Percentiles rank a stretch among this genome's conserved stretches.
These are phyloP conservation scores for Rachicladosporium sp. DNA, from an alignment of 2,329 filamentous ascomycete species.

Conservation along the genomic window DNA sequence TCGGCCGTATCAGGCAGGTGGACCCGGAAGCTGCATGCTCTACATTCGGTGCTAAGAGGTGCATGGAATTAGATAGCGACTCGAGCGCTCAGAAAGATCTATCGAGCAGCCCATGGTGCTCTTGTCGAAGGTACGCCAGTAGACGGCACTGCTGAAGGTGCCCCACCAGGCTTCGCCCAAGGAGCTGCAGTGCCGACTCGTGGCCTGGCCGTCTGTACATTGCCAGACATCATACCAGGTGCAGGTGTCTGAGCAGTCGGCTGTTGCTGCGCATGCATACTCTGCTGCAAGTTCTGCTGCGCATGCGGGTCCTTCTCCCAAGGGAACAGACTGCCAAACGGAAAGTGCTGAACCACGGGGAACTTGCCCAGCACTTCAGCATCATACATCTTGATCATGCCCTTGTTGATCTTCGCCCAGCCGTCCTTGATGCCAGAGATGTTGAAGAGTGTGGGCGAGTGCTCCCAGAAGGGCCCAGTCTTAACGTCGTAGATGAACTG, in stretches of 20 bases:
- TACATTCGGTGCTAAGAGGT: no score
- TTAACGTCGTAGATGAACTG: conserved; percentile 98
- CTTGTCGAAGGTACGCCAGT: conserved; percentile 18
- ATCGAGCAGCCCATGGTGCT: conserved; percentile 15
- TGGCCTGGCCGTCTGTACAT: no score
- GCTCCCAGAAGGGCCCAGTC: conserved; percentile 84
- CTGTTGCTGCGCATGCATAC: conserved; percentile 20
- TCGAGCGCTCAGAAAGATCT: no score
- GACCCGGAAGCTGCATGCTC: no score
- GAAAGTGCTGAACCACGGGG: conserved; percentile 90
- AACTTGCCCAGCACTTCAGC: conserved; percentile 94
- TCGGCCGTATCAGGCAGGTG: no score
- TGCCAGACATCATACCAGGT: no score
- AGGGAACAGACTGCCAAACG: conserved; percentile 37
- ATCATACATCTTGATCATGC: conserved; percentile 99
- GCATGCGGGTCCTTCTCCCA: conserved; percentile 36
- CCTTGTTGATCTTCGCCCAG: conserved; percentile 97
- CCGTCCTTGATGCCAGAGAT: conserved; percentile 76
- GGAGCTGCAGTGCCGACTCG: conserved; percentile 5
- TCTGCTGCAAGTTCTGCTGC: conserved; percentile 10
- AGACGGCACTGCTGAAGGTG: conserved; percentile 8
- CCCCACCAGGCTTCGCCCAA: conserved; percentile 12
- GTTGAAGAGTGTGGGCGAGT: conserved; percentile 88
- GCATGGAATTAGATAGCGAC: no score
- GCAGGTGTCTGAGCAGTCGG: conserved; percentile 7